These are phyloP conservation scores for Naganishia randhawae DNA, from an alignment of 768 basidiomycete species.

Conservation along the genomic window DNA sequence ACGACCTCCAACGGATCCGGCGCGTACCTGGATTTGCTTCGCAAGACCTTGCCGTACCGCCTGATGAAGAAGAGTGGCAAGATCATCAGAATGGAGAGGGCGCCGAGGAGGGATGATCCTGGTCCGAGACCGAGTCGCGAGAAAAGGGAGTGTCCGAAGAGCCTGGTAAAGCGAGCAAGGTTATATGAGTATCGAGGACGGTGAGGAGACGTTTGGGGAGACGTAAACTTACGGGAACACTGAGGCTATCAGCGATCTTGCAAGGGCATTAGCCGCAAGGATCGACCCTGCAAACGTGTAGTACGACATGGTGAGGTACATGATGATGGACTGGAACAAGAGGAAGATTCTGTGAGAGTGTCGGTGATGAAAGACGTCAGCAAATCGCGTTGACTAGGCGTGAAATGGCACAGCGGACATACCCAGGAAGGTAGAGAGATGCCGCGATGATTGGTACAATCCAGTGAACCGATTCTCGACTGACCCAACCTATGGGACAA, in stretches of 20 bases:
- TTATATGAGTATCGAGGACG: not conserved
- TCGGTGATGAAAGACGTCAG: not conserved
- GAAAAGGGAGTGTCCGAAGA: slow-evolving; percentile 28
- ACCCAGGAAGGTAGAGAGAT: slow-evolving; percentile 21
- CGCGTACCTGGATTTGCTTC: slow-evolving; percentile 27
- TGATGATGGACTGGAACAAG: slow-evolving; percentile 29
- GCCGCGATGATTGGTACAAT: slow-evolving; percentile 31
- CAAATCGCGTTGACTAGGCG: not conserved
- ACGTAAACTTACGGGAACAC: slow-evolving; percentile 22
- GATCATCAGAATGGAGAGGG: slow-evolving; percentile 29
- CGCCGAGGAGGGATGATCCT: slow-evolving; percentile 26
- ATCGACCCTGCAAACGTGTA: slow-evolving; percentile 11
- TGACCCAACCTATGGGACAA: slow-evolving; percentile 19
- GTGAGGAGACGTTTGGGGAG: not conserved
- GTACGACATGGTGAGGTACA: slow-evolving; percentile 26
- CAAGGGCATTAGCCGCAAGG: slow-evolving; percentile 24
- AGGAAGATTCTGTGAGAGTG: slow-evolving; percentile 26
- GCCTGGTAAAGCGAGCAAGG: not conserved
- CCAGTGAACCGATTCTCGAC: slow-evolving; percentile 29
- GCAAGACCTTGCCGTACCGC: slow-evolving; percentile 21
- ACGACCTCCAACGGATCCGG: not conserved
- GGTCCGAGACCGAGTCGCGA: slow-evolving; percentile 29
- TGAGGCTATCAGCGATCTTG: slow-evolving; percentile 13
- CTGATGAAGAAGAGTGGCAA: slow-evolving; percentile 26
- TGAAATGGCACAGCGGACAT: not conserved